A percentile compares a stretch with the other conserved stretches of the same genome.
These are phyloP conservation scores for Hanseniaspora nectarophila DNA, from an alignment of 805 yeast species.

Conservation along the genomic window DNA sequence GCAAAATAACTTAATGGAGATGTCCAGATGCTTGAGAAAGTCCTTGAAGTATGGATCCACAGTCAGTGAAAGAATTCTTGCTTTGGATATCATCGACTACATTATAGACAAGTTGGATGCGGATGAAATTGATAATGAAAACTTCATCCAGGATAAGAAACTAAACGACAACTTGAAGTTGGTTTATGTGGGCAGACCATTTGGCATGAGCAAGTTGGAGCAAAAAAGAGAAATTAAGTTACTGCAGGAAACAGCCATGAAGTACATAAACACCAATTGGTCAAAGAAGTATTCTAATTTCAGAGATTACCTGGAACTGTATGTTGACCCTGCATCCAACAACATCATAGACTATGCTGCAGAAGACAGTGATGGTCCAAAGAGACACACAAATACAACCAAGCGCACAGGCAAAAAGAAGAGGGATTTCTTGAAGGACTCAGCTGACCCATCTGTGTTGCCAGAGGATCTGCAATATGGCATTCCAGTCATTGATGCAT, in stretches of 20 bases:
- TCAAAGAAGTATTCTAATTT: background rate
- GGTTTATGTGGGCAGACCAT: constrained; percentile 10
- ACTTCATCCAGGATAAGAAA: constrained; percentile 7
- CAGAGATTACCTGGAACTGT: constrained; percentile 1
- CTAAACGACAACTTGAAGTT: constrained; percentile 12
- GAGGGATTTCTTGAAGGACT: constrained; percentile 33
- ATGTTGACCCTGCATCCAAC: constrained; percentile 6
- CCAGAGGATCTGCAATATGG: constrained; percentile 31
- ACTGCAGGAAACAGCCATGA: constrained; percentile 2
- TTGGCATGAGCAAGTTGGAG: constrained; percentile 9
- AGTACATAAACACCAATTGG: constrained; percentile 2
- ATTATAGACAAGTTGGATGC: constrained; percentile 13
- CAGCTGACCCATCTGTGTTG: constrained; percentile 35
- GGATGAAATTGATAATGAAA: constrained; percentile 9
- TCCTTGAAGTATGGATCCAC: constrained; percentile 68
- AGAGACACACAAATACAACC: background rate
- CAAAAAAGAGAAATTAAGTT: constrained; percentile 3
- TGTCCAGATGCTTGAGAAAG: constrained; percentile 84
- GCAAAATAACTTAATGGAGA: constrained; percentile 43
- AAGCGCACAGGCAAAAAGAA: background rate
- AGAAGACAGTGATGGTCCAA: background rate
- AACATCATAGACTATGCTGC: background rate
- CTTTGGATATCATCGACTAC: constrained; percentile 6
- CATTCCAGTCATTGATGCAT: constrained; percentile 54
- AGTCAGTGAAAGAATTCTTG: constrained; percentile 9